phyloP scores from a whole-genome alignment of 805 yeast species.

The Candida easanensis region DNA sequence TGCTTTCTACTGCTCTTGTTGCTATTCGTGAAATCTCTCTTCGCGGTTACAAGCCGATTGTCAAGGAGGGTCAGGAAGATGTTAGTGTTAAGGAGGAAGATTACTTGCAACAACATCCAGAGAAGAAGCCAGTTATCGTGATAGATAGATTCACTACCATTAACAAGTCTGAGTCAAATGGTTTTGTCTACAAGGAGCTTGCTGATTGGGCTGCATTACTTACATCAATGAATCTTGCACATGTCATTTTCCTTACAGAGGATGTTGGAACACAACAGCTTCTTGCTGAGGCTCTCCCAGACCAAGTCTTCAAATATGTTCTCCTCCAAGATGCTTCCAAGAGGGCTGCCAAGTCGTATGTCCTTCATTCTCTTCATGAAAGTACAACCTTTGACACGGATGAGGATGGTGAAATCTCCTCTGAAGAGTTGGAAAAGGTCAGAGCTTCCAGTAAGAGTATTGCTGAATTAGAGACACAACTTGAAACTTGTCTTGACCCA shows the following conservation, averaged over 20 bases:
- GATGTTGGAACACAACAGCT: constrained; percentile 75
- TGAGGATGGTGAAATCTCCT: constrained; percentile 29
- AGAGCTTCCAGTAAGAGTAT: constrained; percentile 6
- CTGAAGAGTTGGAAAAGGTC: constrained; percentile 24
- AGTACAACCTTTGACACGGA: constrained; percentile 17
- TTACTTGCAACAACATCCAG: constrained; percentile 81
- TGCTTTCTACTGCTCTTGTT: constrained; percentile 66
- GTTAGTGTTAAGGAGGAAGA: constrained; percentile 65
- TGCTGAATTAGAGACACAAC: constrained; percentile 30
- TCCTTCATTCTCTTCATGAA: constrained; percentile 49
- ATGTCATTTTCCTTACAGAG: constrained; percentile 83
- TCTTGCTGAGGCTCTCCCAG: constrained; percentile 73
- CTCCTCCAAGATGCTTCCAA: constrained; percentile 79
- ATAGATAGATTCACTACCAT: constrained; percentile 65
- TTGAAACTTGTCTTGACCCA: constrained; percentile 63
- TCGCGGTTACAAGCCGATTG: constrained; percentile 38
- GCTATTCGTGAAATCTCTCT: constrained; percentile 70
- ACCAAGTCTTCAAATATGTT: constrained; percentile 77
- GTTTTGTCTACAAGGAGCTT: constrained; percentile 66
- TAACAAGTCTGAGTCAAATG: constrained; percentile 55
- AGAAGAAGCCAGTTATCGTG: constrained; percentile 79
- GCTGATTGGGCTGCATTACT: constrained; percentile 89
- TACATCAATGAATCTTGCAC: constrained; percentile 77
- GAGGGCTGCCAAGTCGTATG: constrained; percentile 67
- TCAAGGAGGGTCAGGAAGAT: constrained; percentile 30